Percentiles rank a stretch among this genome's conserved stretches.
Conservation (phyloP, 1,284 basidiomycete species). For the Trichosporon sp. region DNA sequence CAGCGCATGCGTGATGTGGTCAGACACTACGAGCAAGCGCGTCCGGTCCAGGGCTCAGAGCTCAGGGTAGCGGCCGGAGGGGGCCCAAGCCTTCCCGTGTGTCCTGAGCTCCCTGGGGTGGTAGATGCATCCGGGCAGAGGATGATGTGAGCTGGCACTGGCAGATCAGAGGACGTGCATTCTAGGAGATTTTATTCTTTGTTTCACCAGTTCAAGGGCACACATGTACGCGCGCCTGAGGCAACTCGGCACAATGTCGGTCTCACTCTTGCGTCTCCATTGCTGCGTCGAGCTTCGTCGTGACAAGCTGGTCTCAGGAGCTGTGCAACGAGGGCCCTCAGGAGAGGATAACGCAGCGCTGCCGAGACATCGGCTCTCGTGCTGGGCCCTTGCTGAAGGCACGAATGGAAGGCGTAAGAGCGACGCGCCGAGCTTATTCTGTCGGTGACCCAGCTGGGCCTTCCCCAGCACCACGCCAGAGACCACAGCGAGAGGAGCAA, state of each 20-base stretch:
- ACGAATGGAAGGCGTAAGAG: neutral
- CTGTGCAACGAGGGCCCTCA: neutral
- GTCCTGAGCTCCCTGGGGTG: neutral
- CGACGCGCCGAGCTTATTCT: slow-evolving; percentile 1
- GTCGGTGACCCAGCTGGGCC: neutral
- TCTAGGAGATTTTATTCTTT: neutral
- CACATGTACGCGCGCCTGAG: neutral
- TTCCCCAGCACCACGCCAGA: neutral
- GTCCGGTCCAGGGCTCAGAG: neutral
- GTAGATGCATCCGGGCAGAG: neutral
- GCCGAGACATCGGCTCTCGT: neutral
- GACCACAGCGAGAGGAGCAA: neutral
- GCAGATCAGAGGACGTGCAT: slow-evolving; percentile 13
- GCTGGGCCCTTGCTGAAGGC: neutral
- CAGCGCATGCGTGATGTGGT: neutral
- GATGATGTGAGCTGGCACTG: neutral
- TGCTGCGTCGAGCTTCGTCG: neutral
- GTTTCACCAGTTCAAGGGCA: neutral
- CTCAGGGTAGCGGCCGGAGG: neutral
- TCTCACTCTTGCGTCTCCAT: neutral
- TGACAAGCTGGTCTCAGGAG: neutral
- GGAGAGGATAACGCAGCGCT: neutral
- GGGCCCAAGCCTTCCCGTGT: slow-evolving; percentile 3
- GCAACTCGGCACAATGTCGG: neutral
- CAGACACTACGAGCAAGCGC: neutral